A percentile compares a stretch with the other conserved stretches of the same genome.
Conservation (phyloP, 2,329 filamentous ascomycete genomes). For the Xylaria sp. region DNA sequence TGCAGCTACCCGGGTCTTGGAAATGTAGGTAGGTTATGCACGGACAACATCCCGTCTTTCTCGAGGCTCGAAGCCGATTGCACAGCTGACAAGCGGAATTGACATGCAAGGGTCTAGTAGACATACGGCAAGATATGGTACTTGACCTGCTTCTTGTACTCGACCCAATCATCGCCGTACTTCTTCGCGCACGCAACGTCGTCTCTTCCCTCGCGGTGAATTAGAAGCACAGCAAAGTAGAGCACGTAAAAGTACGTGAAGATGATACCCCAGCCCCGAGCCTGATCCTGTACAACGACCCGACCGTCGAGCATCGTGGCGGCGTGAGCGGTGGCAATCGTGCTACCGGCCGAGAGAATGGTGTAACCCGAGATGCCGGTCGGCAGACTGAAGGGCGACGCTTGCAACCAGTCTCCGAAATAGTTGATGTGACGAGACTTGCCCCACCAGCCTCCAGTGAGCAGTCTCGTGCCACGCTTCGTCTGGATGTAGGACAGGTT, state of each 20-base stretch:
- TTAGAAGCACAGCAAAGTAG: constrained; percentile 81
- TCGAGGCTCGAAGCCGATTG: neutral
- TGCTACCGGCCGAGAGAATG: constrained; percentile 55
- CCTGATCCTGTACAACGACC: constrained; percentile 64
- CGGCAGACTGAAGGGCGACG: constrained; percentile 83
- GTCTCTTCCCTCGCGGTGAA: constrained; percentile 83
- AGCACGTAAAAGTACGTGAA: constrained; percentile 93
- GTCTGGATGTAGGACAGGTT: constrained; percentile 86
- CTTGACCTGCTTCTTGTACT: constrained; percentile 76
- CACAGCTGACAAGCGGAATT: neutral
- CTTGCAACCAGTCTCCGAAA: constrained; percentile 89
- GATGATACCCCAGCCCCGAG: constrained; percentile 75
- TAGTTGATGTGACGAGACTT: constrained; percentile 86
- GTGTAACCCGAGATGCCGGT: constrained; percentile 75
- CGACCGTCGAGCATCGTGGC: constrained; percentile 56
- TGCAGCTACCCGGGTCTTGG: too few relatives aligned
- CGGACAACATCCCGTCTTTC: neutral
- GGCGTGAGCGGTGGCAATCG: constrained; percentile 43
- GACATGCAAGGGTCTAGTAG: constrained; percentile 49
- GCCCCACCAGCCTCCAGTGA: constrained; percentile 23
- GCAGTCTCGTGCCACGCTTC: constrained; percentile 68
- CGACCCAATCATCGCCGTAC: constrained; percentile 88
- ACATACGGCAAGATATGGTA: constrained; percentile 80
- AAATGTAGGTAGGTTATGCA: neutral
- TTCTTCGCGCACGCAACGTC: constrained; percentile 87